Percentiles rank a stretch among this genome's conserved stretches.
Evolutionary conservation across 768 basidiomycete genomes (phyloP).

Genomic region (Leccinum rimulosum): DNA sequence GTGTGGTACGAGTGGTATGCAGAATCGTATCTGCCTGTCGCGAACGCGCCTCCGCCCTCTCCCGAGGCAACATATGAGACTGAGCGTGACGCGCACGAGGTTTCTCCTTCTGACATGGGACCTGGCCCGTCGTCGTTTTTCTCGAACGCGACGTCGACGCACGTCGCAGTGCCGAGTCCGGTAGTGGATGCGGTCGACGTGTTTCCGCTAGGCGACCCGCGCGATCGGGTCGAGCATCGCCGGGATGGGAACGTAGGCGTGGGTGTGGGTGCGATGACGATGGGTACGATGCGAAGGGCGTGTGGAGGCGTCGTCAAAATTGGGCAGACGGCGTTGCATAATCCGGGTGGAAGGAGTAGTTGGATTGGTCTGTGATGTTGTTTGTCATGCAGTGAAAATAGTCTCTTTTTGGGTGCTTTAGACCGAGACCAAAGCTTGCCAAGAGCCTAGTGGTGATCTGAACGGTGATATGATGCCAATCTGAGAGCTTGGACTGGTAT

Average conservation of each 20-base stretch:
- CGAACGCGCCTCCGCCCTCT: constrained; percentile 28
- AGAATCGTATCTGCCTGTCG: constrained; percentile 81
- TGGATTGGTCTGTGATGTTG: constrained; percentile 76
- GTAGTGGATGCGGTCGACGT: constrained; percentile 64
- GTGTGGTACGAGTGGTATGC: constrained; percentile 99
- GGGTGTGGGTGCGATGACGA: neutral
- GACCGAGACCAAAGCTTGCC: too few species aligned
- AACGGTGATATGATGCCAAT: too few species aligned
- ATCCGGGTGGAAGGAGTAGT: constrained; percentile 84
- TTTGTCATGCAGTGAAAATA: neutral
- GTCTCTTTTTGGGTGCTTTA: neutral
- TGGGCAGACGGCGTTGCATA: constrained; percentile 91
- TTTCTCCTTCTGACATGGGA: neutral
- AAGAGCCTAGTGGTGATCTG: too few species aligned
- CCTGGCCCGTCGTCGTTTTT: constrained; percentile 15
- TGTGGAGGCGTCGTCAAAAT: constrained; percentile 70
- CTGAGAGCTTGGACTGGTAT: too few species aligned
- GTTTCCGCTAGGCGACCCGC: constrained; percentile 22
- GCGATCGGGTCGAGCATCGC: constrained; percentile 9
- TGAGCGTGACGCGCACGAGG: neutral
- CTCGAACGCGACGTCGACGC: constrained; percentile 26
- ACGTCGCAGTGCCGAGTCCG: constrained; percentile 55
- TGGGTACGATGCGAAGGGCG: constrained; percentile 35
- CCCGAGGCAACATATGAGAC: neutral
- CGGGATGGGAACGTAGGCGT: constrained; percentile 1